These are phyloP conservation scores for Nymphaea colorata DNA, from an alignment of 164 flowering plant genomes.

Conservation along the genomic window DNA sequence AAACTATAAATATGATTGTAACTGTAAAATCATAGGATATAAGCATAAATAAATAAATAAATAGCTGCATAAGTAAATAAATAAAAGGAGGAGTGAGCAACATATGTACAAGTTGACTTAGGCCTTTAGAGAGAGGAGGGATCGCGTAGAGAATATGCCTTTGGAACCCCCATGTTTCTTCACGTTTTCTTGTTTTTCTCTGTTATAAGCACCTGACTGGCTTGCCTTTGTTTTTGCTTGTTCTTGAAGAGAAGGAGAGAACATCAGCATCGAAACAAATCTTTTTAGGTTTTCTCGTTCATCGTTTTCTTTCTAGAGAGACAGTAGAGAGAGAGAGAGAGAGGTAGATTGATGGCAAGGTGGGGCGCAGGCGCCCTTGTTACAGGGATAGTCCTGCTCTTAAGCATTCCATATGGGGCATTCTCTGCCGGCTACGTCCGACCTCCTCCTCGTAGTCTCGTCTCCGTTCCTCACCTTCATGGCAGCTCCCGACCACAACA, in stretches of 20 bases:
- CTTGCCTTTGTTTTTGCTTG: too few relatives aligned
- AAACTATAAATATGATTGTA: too few relatives aligned
- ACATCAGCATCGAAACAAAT: too few relatives aligned
- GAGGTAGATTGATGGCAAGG: conserved; percentile 3
- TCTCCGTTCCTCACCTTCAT: conserved; percentile 19
- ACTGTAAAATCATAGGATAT: too few relatives aligned
- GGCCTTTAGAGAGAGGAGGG: not conserved
- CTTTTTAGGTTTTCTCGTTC: too few relatives aligned
- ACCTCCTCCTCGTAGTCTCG: conserved; percentile 23
- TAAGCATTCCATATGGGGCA: not conserved
- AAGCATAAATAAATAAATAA: too few relatives aligned
- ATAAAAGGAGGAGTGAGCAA: too few relatives aligned
- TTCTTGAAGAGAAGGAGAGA: too few relatives aligned
- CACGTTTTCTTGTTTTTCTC: not conserved
- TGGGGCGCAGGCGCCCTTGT: not conserved
- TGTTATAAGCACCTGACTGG: not conserved
- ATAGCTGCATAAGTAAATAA: too few relatives aligned
- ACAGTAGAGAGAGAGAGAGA: not conserved
- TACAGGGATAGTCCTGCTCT: not conserved
- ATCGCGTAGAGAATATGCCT: not conserved
- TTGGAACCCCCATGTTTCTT: not conserved
- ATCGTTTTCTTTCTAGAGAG: not conserved
- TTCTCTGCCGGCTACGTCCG: conserved; percentile 19
- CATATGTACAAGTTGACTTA: too few relatives aligned
- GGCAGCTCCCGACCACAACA: conserved; percentile 44